These are phyloP conservation scores for Candida tetrigidarum DNA, from an alignment of 1,139 yeast species.

Conservation along the genomic window DNA sequence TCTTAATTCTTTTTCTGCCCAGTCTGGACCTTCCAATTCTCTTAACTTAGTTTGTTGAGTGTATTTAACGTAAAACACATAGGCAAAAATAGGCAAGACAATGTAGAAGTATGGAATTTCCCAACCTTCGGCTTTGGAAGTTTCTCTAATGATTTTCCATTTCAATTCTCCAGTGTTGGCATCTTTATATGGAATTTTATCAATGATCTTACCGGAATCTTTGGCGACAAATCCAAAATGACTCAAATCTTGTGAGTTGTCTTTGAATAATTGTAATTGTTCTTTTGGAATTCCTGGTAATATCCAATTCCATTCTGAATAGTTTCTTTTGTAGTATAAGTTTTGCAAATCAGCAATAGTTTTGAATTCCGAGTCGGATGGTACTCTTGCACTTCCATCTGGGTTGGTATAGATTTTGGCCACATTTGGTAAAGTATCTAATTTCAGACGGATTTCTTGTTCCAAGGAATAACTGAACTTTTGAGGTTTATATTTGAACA, in stretches of 20 bases:
- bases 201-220: slow-evolving; percentile 72
- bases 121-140: slow-evolving; percentile 84
- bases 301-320: slow-evolving; percentile 64
- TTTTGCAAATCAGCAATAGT: slow-evolving; percentile 74
- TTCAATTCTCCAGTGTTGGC: slow-evolving; percentile 76
- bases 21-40: slow-evolving; percentile 57
- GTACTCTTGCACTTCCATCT: slow-evolving; percentile 78
- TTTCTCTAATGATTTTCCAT: slow-evolving; percentile 80
- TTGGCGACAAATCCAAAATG: slow-evolving; percentile 64
- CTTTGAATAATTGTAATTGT: slow-evolving; percentile 61
- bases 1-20: slow-evolving; percentile 87
- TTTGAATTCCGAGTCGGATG: slow-evolving; percentile 73
- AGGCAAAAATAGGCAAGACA: slow-evolving; percentile 63
- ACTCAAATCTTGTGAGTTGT: slow-evolving; percentile 66
- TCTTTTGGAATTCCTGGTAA: slow-evolving; percentile 57
- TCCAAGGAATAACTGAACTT: slow-evolving; percentile 48
- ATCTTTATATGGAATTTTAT: slow-evolving; percentile 84
- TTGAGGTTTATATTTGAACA: slow-evolving; percentile 42
- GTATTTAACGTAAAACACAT: slow-evolving; percentile 49
- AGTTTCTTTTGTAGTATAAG: slow-evolving; percentile 61
- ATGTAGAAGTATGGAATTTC: slow-evolving; percentile 74
- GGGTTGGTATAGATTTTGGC: slow-evolving; percentile 70
- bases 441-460: slow-evolving; percentile 46
- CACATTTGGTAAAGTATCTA: slow-evolving; percentile 56
- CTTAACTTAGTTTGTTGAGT: slow-evolving; percentile 49